Evolutionary conservation across 1,139 yeast species (phyloP), one percentile per base, ranked within the genome.

Genomic region (Geotrichum fermentans): DNA sequence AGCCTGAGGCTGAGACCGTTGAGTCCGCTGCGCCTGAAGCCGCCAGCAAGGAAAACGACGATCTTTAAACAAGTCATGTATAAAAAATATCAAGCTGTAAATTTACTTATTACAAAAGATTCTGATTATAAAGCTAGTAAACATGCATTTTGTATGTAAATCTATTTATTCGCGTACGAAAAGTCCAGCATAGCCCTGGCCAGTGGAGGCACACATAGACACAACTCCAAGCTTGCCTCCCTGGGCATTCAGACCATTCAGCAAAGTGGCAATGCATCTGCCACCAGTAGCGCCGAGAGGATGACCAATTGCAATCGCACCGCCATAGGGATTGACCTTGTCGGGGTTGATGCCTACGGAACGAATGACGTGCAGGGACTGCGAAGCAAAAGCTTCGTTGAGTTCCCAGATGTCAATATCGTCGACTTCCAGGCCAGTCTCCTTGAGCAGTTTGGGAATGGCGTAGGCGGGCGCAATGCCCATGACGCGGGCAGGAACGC

Each of bases 181-280:
- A 36, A 71, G 58, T 3, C 66, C 73, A 18, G 75, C 73, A 51
- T 68, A 71, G 22, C 75, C 75, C 55, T 70, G 73, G 4, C 75
- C 75, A 4, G 74, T 71, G 33, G 73, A 70, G 38, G 71, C 70
- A 54, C 75, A 72, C 75, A 72, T 71, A 7, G 73, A 70, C 8
- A 71, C 61, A 30, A 70, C 63, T 20, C 74, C 74, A 2, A 70
- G 52, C 49, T 69, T 65, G 28, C 64, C 62, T 33, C 62, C 62
- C 40, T 58, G 60, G 10, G 64, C 62, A 35, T 58, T 58, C 47
- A 71, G 61, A 4, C 70, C 71, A 47, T 70, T 68, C 43, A 70
- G 47, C 47, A 71, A 60, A 1, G 73, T 70, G 5, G 72, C 61
- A 20, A 67, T 58, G 18, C 68, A 59, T 45, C 74, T 60, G 22